Evolutionary conservation across 75 land plant genomes (phyloP).

Genomic region (Ceratopteris richardii): DNA sequence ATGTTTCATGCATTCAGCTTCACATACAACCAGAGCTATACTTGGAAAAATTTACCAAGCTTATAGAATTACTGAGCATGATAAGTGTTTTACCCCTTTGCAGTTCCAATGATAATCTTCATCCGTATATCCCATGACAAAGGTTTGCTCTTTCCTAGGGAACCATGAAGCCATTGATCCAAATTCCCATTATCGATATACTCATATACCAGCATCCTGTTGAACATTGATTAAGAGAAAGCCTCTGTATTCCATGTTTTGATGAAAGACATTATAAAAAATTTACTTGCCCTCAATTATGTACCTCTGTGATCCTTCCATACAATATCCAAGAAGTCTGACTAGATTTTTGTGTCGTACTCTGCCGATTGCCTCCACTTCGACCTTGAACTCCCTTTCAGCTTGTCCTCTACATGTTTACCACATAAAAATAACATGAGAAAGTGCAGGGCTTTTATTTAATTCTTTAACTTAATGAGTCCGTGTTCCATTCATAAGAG

Average conservation of each 20-base stretch:
- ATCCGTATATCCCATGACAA: constrained; percentile 71
- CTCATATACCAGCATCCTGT: constrained; percentile 87
- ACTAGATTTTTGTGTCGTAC: constrained; percentile 76
- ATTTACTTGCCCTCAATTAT: no score
- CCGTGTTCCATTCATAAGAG: constrained; percentile 26
- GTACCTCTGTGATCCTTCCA: constrained; percentile 24
- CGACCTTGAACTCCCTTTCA: constrained; percentile 75
- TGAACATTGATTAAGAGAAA: neutral
- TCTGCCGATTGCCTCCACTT: constrained; percentile 78
- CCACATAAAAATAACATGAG: neutral
- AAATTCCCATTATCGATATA: constrained; percentile 85
- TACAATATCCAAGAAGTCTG: constrained; percentile 73
- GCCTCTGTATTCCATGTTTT: neutral
- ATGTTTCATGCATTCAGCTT: no score
- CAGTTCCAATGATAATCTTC: constrained; percentile 66
- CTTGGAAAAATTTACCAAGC: no score
- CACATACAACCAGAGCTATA: no score
- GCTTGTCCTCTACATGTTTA: constrained; percentile 59
- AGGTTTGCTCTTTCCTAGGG: constrained; percentile 40
- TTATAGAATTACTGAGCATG: no score
- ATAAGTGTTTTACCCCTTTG: constrained; percentile 84
- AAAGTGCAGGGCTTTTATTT: neutral
- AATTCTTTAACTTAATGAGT: neutral
- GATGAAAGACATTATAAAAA: no score
- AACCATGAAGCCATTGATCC: constrained; percentile 87